Evolutionary conservation across 805 yeast genomes (phyloP).

Genomic region (Candida patagonica): DNA sequence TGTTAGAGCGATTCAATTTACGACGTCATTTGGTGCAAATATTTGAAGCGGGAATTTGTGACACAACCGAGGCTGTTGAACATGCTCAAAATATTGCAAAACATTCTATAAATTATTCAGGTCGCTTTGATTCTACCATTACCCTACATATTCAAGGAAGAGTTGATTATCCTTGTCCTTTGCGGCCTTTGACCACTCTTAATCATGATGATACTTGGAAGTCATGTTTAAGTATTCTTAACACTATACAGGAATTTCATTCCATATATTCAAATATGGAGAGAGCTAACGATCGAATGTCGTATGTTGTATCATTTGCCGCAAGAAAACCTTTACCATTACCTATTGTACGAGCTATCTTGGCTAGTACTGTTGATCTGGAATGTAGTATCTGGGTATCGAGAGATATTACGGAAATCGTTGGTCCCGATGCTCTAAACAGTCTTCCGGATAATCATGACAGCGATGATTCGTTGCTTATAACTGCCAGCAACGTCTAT

Average conservation of each 20-base stretch:
- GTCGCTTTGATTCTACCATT: not conserved
- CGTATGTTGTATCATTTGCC: conserved; percentile 24
- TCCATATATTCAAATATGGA: conserved; percentile 10
- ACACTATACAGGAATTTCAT: conserved; percentile 12
- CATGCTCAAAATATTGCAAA: not conserved
- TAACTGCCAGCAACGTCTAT: conserved; percentile 24
- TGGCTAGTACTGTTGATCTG: conserved; percentile 10
- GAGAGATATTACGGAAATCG: conserved; percentile 36
- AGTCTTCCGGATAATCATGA: conserved; percentile 23
- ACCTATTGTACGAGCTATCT: conserved; percentile 23
- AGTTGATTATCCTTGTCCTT: conserved; percentile 19
- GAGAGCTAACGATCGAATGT: conserved; percentile 25
- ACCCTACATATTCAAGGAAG: conserved; percentile 20
- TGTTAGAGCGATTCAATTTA: conserved; percentile 19
- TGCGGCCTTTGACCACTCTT: conserved; percentile 16
- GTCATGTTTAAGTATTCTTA: conserved; percentile 12
- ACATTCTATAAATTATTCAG: conserved; percentile 4
- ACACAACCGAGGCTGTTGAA: conserved; percentile 2
- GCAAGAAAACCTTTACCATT: conserved; percentile 17
- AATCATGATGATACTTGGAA: conserved; percentile 16
- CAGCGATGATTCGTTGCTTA: conserved; percentile 21
- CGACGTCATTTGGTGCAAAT: conserved; percentile 19
- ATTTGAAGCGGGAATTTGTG: conserved; percentile 11
- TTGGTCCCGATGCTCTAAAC: conserved; percentile 26
- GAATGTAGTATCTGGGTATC: conserved; percentile 22